Base-by-base conservation (phyloP, 2,329 filamentous ascomycete genomes). In the Mollisia scopiformis region DNA sequence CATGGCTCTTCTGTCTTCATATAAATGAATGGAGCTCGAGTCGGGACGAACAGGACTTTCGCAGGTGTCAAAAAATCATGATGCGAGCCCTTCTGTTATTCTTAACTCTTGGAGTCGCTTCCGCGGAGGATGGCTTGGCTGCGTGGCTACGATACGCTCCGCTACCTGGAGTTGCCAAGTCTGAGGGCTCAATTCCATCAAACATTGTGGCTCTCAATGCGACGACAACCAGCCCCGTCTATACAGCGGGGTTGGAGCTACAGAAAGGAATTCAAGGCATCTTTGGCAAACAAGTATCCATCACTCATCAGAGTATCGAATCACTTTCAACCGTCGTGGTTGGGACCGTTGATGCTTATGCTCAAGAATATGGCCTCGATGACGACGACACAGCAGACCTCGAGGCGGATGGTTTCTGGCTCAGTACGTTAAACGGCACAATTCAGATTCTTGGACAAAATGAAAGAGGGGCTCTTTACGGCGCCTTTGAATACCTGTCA, bases 401-500 rank as follows among this genome's bases (percentile, higher is more conserved):
- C 14, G 74, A 78, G 31, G 77, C 80, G 13, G 86, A 88, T 67
- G 88, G 88, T 2, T 91, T 85, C 73, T 88, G 81, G 77, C 78
- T 91, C 30, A 80, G 75, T 64, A 82, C 77, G 5, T 75, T 75
- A 5, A 77, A 75, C 8, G 67, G 74, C 0, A 74, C 73, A 0
- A 80, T 88, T 23, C 75, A 81, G 35, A 89, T 90, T 53, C 69
- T 90, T 1, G 87, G 87, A 0, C 79, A 85, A 62, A 90, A 89
- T 66, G 85, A 89, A 68, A 82, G 87, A 0, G 88, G 87, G 13
- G 84, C 86, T 4, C 79, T 91, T 1, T 91, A 91, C 66, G 88
- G 88, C 6, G 79, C 88, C 4, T 91, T 89, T 67, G 83, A 89
- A 63, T 91, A 89, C 64, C 79, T 91, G 10, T 87, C 84, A 1